Evolutionary conservation across 495 filamentous ascomycete genomes (phyloP).

Genomic region (Alectoria sarmentosa): DNA sequence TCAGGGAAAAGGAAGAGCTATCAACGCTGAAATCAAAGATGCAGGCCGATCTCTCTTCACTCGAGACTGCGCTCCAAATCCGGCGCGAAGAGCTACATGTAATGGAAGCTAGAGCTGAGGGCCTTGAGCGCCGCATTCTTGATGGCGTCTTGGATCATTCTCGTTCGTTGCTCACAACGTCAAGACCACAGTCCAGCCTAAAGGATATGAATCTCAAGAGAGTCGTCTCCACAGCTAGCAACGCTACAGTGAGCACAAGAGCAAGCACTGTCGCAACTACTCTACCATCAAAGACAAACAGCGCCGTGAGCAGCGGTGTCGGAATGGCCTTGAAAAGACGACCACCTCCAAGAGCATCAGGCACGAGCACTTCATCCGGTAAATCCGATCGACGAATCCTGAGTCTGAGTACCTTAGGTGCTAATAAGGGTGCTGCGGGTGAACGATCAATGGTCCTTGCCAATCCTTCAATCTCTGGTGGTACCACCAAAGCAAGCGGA

Average conservation of each 20-base stretch:
- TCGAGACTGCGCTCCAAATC: conserved; percentile 82
- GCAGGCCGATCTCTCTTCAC: conserved; percentile 71
- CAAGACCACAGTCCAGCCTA: conserved; percentile 37
- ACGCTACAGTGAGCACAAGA: conserved; percentile 37
- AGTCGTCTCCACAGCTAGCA: conserved; percentile 48
- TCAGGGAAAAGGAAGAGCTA: conserved; percentile 64
- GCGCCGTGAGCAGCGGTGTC: conserved; percentile 42
- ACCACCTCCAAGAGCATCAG: conserved; percentile 31
- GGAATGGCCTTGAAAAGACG: conserved; percentile 49
- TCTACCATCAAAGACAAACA: conserved; percentile 31
- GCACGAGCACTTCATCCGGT: conserved; percentile 39
- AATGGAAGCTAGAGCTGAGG: conserved; percentile 82
- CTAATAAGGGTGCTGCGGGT: conserved; percentile 57
- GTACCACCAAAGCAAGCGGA: conserved; percentile 26
- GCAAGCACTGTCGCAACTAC: conserved; percentile 32
- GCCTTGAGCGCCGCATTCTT: conserved; percentile 82
- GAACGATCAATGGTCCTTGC: conserved; percentile 46
- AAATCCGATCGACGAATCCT: conserved; percentile 64
- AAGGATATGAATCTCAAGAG: conserved; percentile 69
- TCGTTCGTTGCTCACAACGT: conserved; percentile 64
- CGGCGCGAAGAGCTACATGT: conserved; percentile 83
- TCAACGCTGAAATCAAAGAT: conserved; percentile 65
- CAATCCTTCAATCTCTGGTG: conserved; percentile 42
- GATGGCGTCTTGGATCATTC: conserved; percentile 96
- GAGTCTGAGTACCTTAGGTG: conserved; percentile 78